Percentiles rank a stretch among this genome's conserved stretches.
Conservation (phyloP, 352 stramenopile genomes). For the Phytophthora quininea region DNA sequence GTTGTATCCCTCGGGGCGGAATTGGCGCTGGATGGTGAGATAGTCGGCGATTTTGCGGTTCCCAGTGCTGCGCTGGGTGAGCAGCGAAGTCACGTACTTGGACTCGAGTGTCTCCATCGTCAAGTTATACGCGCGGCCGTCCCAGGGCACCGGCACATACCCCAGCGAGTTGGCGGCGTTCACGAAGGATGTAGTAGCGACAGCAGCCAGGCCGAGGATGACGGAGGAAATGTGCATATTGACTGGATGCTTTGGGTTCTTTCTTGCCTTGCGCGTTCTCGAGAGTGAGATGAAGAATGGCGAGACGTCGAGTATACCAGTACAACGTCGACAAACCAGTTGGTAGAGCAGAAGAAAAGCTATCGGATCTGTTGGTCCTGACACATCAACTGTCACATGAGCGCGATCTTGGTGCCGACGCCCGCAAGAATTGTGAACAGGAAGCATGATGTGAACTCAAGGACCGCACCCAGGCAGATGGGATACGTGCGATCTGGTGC, state of each 20-base stretch:
- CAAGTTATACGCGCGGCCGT: slow-evolving; percentile 55
- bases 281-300: too few relatives aligned
- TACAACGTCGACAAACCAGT: too few relatives aligned
- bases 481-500: too few relatives aligned
- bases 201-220: slow-evolving; percentile 29
- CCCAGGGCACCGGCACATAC: slow-evolving; percentile 47
- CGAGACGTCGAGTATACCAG: too few relatives aligned
- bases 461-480: too few relatives aligned
- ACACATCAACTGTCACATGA: too few relatives aligned
- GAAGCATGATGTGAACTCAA: too few relatives aligned
- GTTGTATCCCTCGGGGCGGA: slow-evolving; percentile 53
- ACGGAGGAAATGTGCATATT: slow-evolving; percentile 39
- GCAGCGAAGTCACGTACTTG: slow-evolving; percentile 68
- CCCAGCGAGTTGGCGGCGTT: slow-evolving; percentile 19
- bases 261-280: too few relatives aligned
- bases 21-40: slow-evolving; percentile 41
- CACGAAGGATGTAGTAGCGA: slow-evolving; percentile 28
- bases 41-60: slow-evolving; percentile 50
- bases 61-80: slow-evolving; percentile 39
- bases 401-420: too few relatives aligned
- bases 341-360: too few relatives aligned
- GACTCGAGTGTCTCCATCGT: slow-evolving; percentile 56
- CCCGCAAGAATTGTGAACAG: too few relatives aligned
- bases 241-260: background rate
- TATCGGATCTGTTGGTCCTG: too few relatives aligned